Conservation (phyloP, 78 protist species). For the Acrasis kona region DNA sequence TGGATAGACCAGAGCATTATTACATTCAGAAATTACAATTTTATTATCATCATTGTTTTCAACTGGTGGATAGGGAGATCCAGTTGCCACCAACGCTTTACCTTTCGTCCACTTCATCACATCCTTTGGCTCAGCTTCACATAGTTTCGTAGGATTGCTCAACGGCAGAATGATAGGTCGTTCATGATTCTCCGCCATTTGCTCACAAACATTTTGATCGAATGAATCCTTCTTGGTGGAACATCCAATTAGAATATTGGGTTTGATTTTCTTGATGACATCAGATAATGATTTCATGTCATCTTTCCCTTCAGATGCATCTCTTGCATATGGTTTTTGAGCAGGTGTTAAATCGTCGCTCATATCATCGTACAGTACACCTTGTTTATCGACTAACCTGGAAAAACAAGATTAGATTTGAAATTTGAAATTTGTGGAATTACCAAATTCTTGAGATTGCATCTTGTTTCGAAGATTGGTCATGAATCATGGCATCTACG, state of each 20-base stretch:
- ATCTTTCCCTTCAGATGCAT: too few relatives aligned
- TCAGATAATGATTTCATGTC: conserved; percentile 25
- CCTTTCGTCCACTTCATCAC: conserved; percentile 78
- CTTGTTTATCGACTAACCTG: too few relatives aligned
- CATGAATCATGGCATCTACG: not conserved
- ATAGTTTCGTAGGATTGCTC: conserved; percentile 64
- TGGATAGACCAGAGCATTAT: conserved; percentile 81
- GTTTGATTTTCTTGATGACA: conserved; percentile 48
- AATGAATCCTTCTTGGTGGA: conserved; percentile 55
- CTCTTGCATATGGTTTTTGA: not conserved
- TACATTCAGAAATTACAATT: too few relatives aligned
- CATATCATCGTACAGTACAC: too few relatives aligned
- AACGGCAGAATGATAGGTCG: conserved; percentile 87
- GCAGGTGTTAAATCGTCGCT: not conserved
- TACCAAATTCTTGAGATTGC: too few relatives aligned
- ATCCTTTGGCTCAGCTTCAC: conserved; percentile 83
- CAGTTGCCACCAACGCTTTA: conserved; percentile 69
- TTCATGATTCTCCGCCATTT: conserved; percentile 24
- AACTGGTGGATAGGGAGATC: conserved; percentile 80
- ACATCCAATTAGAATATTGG: conserved; percentile 80
- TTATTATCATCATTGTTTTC: conserved; percentile 12
- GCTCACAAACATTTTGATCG: conserved; percentile 50
- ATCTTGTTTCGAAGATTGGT: too few relatives aligned
- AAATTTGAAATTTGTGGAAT: too few relatives aligned
- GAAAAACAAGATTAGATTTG: too few relatives aligned